A percentile compares a stretch with the other conserved stretches of the same genome.
phyloP scores from a whole-genome alignment of 2,329 filamentous ascomycete genomes.

The Chrysoporthe cubensis region DNA sequence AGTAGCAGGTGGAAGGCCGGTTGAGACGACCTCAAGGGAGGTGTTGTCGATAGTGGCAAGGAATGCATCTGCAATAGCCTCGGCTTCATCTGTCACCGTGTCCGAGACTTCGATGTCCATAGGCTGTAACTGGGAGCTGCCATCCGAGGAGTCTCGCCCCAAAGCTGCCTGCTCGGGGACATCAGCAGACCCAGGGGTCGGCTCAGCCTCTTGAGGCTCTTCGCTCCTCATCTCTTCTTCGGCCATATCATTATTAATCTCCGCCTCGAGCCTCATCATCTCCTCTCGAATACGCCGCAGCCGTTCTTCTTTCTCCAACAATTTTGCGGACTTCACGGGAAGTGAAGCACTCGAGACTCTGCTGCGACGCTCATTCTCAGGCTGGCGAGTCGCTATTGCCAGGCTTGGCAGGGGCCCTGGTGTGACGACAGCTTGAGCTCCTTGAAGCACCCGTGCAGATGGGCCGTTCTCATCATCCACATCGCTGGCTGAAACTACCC shows the following conservation, averaged over 20 bases:
- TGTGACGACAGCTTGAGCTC: constrained; percentile 33
- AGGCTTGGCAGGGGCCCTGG: constrained; percentile 34
- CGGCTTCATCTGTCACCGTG: constrained; percentile 6
- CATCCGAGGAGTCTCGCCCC: constrained; percentile 1
- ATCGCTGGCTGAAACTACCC: constrained; percentile 31
- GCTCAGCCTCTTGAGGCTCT: constrained; percentile 34
- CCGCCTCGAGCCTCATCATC: constrained; percentile 53
- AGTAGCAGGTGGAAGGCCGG: neutral
- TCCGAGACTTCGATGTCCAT: constrained; percentile 32
- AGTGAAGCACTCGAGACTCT: constrained; percentile 45
- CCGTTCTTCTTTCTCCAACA: constrained; percentile 51
- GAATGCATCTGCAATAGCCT: neutral
- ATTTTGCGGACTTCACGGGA: constrained; percentile 43
- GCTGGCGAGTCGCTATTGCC: neutral
- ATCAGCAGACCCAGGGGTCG: neutral
- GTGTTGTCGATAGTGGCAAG: neutral
- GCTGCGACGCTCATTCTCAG: constrained; percentile 34
- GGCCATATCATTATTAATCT: constrained; percentile 44
- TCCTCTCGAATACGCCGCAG: constrained; percentile 51
- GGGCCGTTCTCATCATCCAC: constrained; percentile 30
- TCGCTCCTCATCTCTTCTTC: constrained; percentile 34
- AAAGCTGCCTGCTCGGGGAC: neutral
- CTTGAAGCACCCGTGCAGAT: constrained; percentile 34
- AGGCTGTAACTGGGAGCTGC: constrained; percentile 17
- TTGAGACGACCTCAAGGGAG: neutral